These are phyloP conservation scores for Chlorella sp. DNA, from an alignment of 139 green algal genomes.

Conservation along the genomic window DNA sequence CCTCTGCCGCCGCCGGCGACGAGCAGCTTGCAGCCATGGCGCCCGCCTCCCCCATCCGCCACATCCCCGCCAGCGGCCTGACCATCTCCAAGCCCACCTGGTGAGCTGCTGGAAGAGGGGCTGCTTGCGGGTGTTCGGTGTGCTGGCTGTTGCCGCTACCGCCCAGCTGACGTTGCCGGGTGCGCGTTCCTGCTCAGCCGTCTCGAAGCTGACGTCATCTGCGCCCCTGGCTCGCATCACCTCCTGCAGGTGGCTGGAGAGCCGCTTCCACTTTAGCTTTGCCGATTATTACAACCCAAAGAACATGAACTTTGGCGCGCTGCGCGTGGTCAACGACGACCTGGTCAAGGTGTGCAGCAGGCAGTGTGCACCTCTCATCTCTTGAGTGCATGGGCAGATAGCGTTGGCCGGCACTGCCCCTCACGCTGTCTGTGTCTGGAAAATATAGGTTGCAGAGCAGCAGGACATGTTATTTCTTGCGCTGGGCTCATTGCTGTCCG, in stretches of 20 bases:
- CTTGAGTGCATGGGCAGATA: too few species aligned
- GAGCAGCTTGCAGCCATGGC: not conserved
- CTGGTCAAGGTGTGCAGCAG: conserved; percentile 65
- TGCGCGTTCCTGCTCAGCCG: too few species aligned
- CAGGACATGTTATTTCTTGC: too few species aligned
- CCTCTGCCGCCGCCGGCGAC: too few species aligned
- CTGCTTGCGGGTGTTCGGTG: not conserved
- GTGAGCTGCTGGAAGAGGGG: conserved; percentile 47
- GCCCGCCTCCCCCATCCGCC: not conserved
- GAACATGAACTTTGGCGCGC: conserved; percentile 30
- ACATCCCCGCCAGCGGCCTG: conserved; percentile 7
- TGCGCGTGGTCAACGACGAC: conserved; percentile 84
- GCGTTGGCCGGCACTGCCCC: too few species aligned
- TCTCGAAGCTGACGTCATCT: not conserved
- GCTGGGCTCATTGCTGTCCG: too few species aligned
- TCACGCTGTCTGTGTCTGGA: too few species aligned
- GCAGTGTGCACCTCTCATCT: too few species aligned
- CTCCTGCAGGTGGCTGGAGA: conserved; percentile 61
- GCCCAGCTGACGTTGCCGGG: too few species aligned
- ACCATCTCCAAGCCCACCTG: conserved; percentile 42
- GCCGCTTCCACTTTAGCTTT: conserved; percentile 82
- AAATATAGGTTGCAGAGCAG: too few species aligned
- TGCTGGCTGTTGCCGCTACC: not conserved
- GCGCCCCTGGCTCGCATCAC: too few species aligned
- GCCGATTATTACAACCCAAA: conserved; percentile 50